Conservation (phyloP, 2,329 filamentous ascomycete species). For the Stagonosporopsis chrysanthemi region DNA sequence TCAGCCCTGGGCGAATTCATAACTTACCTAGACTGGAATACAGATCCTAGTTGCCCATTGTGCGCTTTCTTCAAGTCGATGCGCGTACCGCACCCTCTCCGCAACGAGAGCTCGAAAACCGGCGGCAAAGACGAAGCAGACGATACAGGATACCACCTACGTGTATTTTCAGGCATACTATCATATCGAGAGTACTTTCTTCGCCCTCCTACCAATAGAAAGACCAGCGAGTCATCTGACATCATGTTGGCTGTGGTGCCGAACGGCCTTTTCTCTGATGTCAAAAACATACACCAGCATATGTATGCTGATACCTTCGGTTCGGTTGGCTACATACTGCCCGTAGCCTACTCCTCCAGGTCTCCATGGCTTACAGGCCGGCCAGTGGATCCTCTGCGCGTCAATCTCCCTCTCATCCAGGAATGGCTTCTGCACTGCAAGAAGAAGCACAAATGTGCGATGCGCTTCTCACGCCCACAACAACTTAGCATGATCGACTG, state of each 20-base stretch:
- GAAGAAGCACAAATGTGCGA: constrained; percentile 3
- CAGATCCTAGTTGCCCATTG: background rate
- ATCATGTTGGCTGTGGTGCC: constrained; percentile 3
- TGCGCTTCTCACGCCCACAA: background rate
- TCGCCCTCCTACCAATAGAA: background rate
- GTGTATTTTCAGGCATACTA: background rate
- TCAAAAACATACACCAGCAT: background rate
- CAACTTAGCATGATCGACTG: constrained; percentile 4
- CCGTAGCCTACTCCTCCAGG: constrained; percentile 1
- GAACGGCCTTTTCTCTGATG: background rate
- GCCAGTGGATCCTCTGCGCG: background rate
- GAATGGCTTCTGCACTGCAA: constrained; percentile 4
- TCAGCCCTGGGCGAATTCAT: background rate
- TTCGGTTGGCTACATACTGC: constrained; percentile 2
- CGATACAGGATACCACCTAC: background rate
- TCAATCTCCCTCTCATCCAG: background rate
- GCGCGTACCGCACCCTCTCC: background rate
- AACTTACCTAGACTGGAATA: background rate
- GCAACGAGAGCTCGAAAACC: too few species aligned
- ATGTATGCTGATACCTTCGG: background rate
- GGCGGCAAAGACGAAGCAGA: background rate
- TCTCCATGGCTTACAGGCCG: constrained; percentile 2
- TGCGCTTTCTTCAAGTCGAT: background rate
- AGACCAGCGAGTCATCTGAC: background rate
- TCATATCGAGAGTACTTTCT: constrained; percentile 2